phyloP scores from a whole-genome alignment of 169 alveolate genomes.

The Eimeria mitis region DNA sequence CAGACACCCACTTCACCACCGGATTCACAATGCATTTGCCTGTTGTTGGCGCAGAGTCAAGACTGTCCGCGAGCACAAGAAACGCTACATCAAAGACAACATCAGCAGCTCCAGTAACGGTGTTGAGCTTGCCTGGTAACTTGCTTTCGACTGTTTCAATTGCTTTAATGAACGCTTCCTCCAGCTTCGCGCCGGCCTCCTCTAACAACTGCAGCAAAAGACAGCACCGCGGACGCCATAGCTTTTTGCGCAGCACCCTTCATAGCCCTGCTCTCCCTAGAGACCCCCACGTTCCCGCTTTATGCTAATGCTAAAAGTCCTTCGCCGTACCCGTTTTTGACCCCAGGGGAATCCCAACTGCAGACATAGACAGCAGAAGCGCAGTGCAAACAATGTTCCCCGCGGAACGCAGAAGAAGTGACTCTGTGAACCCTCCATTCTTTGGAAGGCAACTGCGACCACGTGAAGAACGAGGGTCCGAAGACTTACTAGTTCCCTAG shows the following conservation, averaged over 20 bases:
- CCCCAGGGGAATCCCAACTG: background rate
- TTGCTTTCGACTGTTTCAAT: background rate
- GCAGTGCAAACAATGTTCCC: background rate
- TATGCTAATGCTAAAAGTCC: background rate
- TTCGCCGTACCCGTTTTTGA: background rate
- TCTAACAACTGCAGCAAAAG: background rate
- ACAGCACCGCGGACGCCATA: background rate
- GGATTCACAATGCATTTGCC: background rate
- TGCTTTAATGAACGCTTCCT: background rate
- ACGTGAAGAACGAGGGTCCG: background rate
- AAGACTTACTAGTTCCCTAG: slow-evolving; percentile 2
- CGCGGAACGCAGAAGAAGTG: background rate
- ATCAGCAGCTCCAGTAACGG: background rate
- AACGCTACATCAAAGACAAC: background rate
- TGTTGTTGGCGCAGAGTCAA: background rate
- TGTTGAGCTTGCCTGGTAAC: background rate
- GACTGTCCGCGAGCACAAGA: background rate
- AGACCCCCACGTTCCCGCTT: background rate
- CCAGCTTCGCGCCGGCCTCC: background rate
- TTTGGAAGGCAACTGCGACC: background rate
- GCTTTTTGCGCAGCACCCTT: background rate
- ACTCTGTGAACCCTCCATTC: background rate
- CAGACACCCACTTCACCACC: background rate
- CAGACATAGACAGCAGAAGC: background rate
- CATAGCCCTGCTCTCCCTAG: background rate